phyloP scores from a whole-genome alignment of 257 asterid species.

The Nicotiana obtusifolia region DNA sequence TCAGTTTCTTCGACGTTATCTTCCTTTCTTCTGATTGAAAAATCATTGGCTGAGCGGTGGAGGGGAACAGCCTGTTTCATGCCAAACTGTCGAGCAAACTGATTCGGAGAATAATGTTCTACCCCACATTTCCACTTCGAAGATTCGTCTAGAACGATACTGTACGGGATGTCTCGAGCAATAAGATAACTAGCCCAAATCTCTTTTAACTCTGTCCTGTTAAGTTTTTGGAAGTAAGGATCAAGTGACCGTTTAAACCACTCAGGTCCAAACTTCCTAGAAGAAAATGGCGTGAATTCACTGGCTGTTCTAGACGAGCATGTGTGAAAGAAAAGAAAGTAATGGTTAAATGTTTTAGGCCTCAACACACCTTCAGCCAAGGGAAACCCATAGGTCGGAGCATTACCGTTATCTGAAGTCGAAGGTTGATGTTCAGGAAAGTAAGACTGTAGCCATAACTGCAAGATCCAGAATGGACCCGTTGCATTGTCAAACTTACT shows the following conservation, averaged over 20 bases:
- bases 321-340: constrained; percentile 6
- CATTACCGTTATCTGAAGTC: background rate
- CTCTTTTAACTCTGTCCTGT: background rate
- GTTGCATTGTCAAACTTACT: background rate
- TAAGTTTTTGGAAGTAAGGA: constrained; percentile 8
- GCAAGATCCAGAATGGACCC: constrained; percentile 11
- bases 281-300: constrained; percentile 4
- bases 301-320: constrained; percentile 2
- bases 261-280: constrained; percentile 6
- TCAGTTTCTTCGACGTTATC: background rate
- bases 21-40: background rate
- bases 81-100: constrained; percentile 16
- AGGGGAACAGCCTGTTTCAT: constrained; percentile 12
- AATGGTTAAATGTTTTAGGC: constrained; percentile 6
- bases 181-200: constrained; percentile 14
- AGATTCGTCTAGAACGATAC: background rate
- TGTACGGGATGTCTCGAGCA: constrained; percentile 7
- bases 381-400: constrained; percentile 7
- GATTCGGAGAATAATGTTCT: constrained; percentile 14
- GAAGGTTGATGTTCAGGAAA: constrained; percentile 12
- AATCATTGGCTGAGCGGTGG: background rate
- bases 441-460: constrained; percentile 13
- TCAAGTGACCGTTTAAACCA: constrained; percentile 17
- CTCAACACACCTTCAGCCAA: constrained; percentile 11
- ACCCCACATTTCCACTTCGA: background rate